phyloP scores from a whole-genome alignment of 2,329 filamentous ascomycete genomes.

The Fusarium verticillioides region DNA sequence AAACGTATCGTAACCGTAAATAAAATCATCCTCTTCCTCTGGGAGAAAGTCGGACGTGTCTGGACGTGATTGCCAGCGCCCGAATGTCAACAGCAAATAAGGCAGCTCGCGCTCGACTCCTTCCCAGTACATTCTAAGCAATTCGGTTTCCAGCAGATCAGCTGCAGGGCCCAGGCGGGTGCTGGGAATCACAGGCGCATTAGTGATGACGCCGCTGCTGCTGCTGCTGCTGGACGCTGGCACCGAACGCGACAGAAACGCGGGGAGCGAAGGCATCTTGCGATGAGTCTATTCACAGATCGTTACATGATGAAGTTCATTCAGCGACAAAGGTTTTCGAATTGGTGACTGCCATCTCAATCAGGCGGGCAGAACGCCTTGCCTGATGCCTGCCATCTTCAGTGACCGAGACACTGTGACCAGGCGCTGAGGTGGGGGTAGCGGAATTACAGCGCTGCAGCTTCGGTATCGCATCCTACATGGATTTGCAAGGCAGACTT shows the following conservation, averaged over 20 bases:
- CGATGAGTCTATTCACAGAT: not conserved
- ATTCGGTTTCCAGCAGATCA: constrained; percentile 7
- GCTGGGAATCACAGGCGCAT: constrained; percentile 9
- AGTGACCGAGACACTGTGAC: not conserved
- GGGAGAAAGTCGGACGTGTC: constrained; percentile 20
- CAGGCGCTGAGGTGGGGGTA: constrained; percentile 1
- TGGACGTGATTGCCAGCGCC: constrained; percentile 45
- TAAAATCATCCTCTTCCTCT: constrained; percentile 45
- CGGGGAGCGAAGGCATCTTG: not conserved
- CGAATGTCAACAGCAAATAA: constrained; percentile 49
- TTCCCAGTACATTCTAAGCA: constrained; percentile 50
- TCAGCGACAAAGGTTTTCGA: not conserved
- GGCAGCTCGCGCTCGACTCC: constrained; percentile 50
- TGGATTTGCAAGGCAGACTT: constrained; percentile 6
- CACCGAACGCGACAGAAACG: not conserved
- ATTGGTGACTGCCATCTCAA: not conserved
- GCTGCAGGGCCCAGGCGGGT: constrained; percentile 4
- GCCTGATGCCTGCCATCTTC: not conserved
- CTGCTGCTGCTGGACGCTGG: not conserved
- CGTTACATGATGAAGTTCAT: not conserved
- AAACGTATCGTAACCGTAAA: constrained; percentile 55
- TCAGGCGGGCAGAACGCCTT: not conserved
- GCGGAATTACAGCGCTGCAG: constrained; percentile 13
- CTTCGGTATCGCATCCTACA: not conserved
- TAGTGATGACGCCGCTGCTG: not conserved